phyloP scores from a whole-genome alignment of 352 stramenopile species.

The Pilasporangium apinafurcum region DNA sequence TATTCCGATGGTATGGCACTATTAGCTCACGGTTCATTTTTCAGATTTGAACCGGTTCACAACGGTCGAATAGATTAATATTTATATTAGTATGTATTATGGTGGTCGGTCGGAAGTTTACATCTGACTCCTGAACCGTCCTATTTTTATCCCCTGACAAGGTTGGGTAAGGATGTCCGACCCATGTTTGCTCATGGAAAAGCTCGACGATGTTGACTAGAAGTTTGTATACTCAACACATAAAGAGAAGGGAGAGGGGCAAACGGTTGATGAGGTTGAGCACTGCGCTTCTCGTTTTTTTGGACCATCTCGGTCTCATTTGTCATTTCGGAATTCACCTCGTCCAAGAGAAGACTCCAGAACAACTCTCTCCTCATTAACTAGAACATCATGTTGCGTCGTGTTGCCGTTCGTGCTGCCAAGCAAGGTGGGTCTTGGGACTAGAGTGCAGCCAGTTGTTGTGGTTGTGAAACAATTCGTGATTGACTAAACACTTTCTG shows the following conservation, averaged over 20 bases:
- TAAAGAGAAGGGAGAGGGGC: not conserved
- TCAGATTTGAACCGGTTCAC: constrained; percentile 4
- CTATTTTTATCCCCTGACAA: constrained; percentile 6
- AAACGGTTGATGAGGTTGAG: not conserved
- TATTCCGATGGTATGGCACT: constrained; percentile 8
- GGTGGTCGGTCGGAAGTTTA: constrained; percentile 4
- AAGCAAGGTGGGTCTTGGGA: constrained; percentile 17
- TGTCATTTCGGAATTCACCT: constrained; percentile 20
- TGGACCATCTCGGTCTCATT: constrained; percentile 12
- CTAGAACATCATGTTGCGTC: constrained; percentile 39
- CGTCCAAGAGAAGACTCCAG: constrained; percentile 9
- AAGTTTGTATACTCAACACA: constrained; percentile 2
- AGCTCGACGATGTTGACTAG: not conserved
- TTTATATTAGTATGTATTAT: not conserved
- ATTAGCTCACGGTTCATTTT: constrained; percentile 3
- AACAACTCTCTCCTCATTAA: constrained; percentile 1
- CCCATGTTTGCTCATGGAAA: constrained; percentile 1
- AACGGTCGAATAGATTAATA: constrained; percentile 3
- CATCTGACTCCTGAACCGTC: constrained; percentile 3
- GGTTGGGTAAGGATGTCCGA: constrained; percentile 24
- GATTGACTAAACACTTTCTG: too few relatives aligned
- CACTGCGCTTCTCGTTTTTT: not conserved
- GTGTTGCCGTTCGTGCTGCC: constrained; percentile 27
- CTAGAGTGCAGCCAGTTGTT: not conserved
- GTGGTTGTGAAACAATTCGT: too few relatives aligned